phyloP scores from a whole-genome alignment of 2,329 filamentous ascomycete species.

The Exophiala bonariae region DNA sequence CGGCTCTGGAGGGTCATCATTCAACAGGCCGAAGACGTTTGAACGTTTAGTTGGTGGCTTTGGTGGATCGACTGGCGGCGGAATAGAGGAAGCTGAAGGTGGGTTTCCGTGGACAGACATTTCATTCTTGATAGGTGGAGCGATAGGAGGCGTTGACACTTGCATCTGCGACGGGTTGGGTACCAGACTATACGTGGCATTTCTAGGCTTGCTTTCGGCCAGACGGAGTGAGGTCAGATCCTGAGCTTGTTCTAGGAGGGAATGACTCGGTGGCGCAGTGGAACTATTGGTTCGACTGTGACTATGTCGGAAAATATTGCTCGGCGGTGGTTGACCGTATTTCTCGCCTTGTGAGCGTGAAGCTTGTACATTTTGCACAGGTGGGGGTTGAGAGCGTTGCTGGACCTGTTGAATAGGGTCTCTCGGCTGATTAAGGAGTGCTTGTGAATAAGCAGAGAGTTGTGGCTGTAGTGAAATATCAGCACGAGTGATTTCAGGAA shows the following conservation, averaged over 20 bases:
- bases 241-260: conserved; percentile 13
- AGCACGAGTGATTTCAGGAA: neutral
- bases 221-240: conserved; percentile 18
- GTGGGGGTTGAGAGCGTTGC: conserved; percentile 13
- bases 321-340: conserved; percentile 10
- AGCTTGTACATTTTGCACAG: conserved; percentile 7
- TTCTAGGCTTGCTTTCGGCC: conserved; percentile 14
- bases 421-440: conserved; percentile 11
- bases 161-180: conserved; percentile 10
- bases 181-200: conserved; percentile 6
- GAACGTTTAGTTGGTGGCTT: conserved; percentile 46
- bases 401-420: conserved; percentile 12
- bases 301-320: conserved; percentile 13
- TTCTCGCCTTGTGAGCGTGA: conserved; percentile 18
- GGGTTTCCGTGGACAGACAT: neutral
- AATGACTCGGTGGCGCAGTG: conserved; percentile 8
- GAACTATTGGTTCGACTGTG: conserved; percentile 21
- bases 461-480: conserved; percentile 14
- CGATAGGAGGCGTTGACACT: conserved; percentile 11
- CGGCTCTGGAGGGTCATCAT: conserved; percentile 49
- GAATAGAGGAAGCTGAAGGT: conserved; percentile 13
- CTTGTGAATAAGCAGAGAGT: conserved; percentile 7
- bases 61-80: conserved; percentile 20
- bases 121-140: conserved; percentile 18
- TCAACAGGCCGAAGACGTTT: conserved; percentile 51